Conservation (phyloP, 345 rosid species). For the Brassica incana region DNA sequence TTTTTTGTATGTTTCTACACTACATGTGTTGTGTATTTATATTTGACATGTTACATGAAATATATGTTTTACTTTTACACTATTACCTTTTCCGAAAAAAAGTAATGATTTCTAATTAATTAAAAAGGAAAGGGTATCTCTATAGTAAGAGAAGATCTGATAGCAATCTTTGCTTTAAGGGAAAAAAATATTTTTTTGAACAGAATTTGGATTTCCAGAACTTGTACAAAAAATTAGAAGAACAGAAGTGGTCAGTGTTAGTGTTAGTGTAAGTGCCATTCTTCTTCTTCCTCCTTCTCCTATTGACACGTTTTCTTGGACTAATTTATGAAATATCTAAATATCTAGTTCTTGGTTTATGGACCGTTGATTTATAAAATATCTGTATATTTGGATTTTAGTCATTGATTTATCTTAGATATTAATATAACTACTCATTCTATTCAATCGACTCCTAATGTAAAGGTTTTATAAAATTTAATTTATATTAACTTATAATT, state of each 20-base stretch:
- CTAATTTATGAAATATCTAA: too few species aligned
- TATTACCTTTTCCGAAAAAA: background rate
- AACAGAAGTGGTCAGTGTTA: too few species aligned
- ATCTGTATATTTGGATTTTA: conserved; percentile 1
- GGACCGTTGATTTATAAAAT: background rate
- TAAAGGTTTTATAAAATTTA: too few species aligned
- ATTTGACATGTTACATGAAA: background rate
- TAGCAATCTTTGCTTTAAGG: background rate
- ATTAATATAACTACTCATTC: background rate
- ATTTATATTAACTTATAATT: background rate
- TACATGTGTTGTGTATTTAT: conserved; percentile 7
- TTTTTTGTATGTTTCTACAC: background rate
- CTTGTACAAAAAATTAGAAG: background rate
- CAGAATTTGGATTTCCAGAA: background rate
- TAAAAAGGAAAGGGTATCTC: background rate
- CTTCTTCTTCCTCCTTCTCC: too few species aligned
- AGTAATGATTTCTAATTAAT: background rate
- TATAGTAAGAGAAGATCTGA: background rate
- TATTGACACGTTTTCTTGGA: too few species aligned
- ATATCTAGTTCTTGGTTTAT: too few species aligned
- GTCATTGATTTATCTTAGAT: conserved; percentile 5
- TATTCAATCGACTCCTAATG: too few species aligned
- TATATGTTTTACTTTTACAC: background rate
- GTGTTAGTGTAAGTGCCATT: too few species aligned
- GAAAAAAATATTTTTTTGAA: too few species aligned